phyloP scores from a whole-genome alignment of 805 yeast genomes.

The Candida ipomoeae region DNA sequence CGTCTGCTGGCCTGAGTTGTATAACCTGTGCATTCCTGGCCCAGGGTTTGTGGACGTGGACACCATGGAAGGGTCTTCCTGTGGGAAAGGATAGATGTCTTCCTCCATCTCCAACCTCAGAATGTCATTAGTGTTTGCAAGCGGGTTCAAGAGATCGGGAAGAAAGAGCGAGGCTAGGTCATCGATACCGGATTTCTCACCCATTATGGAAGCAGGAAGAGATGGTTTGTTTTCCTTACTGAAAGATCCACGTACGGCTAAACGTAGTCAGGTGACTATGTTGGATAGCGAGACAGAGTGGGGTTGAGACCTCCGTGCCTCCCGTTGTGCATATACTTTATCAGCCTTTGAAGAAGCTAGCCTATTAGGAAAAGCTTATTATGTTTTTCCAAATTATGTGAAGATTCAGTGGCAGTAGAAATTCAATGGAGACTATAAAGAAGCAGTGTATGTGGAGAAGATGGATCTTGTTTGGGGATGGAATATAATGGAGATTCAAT shows the following conservation, averaged over 20 bases:
- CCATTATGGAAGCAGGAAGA: slow-evolving; percentile 5
- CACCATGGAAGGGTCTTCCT: not conserved
- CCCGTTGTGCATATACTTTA: not conserved
- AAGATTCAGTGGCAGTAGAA: too few relatives aligned
- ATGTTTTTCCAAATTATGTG: too few relatives aligned
- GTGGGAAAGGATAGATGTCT: slow-evolving; percentile 1
- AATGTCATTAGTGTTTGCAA: slow-evolving; percentile 5
- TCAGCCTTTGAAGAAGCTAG: too few relatives aligned
- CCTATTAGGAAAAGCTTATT: too few relatives aligned
- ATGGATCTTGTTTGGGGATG: too few relatives aligned
- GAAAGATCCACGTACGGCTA: not conserved
- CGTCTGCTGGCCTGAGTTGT: not conserved
- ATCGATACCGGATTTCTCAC: slow-evolving; percentile 27
- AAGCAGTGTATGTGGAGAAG: too few relatives aligned
- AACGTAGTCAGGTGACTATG: not conserved
- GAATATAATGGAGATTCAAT: too few relatives aligned
- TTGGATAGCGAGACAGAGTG: not conserved
- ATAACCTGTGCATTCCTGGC: not conserved
- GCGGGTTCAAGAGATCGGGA: slow-evolving; percentile 34
- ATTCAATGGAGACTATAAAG: too few relatives aligned
- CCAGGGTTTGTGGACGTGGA: not conserved
- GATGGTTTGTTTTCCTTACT: not conserved
- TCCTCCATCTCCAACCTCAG: slow-evolving; percentile 1
- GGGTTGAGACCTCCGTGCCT: not conserved
- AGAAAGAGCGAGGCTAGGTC: slow-evolving; percentile 40